Percentiles rank a stretch among this genome's conserved stretches.
Conservation (phyloP, 192 early-diverging fungal genomes). For the Entomortierella chlamydospora region DNA sequence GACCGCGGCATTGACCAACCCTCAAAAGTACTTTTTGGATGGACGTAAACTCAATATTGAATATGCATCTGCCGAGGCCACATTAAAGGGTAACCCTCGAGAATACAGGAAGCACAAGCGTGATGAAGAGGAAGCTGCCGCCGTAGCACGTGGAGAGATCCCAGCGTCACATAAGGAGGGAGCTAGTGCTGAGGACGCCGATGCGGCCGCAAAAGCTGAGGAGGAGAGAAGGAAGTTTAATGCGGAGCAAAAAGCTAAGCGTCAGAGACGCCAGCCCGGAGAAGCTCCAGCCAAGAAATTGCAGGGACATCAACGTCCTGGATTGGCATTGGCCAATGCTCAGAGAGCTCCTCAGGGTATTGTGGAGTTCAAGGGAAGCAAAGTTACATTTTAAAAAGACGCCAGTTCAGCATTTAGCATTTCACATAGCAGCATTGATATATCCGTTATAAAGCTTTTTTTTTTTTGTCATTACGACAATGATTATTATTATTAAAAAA, state of each 20-base stretch:
- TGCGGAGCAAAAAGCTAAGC: conserved; percentile 45
- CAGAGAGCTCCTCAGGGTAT: conserved; percentile 58
- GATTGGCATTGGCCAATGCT: conserved; percentile 57
- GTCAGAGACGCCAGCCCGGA: conserved; percentile 37
- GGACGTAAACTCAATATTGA: conserved; percentile 71
- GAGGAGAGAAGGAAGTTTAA: conserved; percentile 23
- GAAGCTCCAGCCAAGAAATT: conserved; percentile 38
- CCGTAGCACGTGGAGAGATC: conserved; percentile 32
- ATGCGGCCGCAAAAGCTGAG: conserved; percentile 17
- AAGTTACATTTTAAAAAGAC: conserved; percentile 68
- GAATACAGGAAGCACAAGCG: conserved; percentile 61
- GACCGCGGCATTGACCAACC: conserved; percentile 69
- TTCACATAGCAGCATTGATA: too few relatives aligned
- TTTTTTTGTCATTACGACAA: too few relatives aligned
- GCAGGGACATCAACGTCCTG: conserved; percentile 58
- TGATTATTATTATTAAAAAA: too few relatives aligned
- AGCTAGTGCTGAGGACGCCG: not conserved
- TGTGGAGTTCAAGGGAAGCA: conserved; percentile 73
- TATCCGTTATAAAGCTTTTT: too few relatives aligned
- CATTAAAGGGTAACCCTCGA: conserved; percentile 73
- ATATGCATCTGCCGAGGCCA: conserved; percentile 75
- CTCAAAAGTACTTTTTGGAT: conserved; percentile 65
- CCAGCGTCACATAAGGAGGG: conserved; percentile 22
- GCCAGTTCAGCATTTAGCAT: too few relatives aligned
- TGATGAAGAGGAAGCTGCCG: conserved; percentile 45